Evolutionary conservation across 2,329 filamentous ascomycete genomes (phyloP), one percentile per base, ranked within the genome.

Genomic region (Arthrobotrys iridis): DNA sequence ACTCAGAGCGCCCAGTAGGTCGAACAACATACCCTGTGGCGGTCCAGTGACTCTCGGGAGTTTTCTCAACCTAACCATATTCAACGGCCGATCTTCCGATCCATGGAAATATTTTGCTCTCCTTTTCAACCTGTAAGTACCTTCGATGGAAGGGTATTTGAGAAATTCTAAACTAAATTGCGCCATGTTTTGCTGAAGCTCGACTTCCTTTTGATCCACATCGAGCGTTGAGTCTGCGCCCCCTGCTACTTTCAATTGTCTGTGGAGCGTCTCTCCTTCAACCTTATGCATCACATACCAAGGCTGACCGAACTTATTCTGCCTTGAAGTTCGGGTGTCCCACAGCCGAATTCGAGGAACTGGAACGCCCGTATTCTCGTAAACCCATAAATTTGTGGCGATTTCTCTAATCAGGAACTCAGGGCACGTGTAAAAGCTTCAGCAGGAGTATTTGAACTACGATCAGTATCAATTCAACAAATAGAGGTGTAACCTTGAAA

Each of bases 251-350:
- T 20, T 4, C 4, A 45, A 8, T 22, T 64, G 58, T 4, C 11
- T 26, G 4, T 58, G 10, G 28, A 72, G n/a, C 0, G 48, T 59
- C 30, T 26, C 26, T 4, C 70, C 62, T n/a, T 35, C 50, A 26
- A 58, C 15, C 28, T 55, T 62, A 7, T 74, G 33, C 62, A 67
- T 67, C 1, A 74, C 52, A 22, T 67, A 74, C 70, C 70, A 74
- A 15, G 70, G 62, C 35, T 66, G 43, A 13, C 70, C 70, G 13
- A 74, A 74, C 24, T 50, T 40, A 30, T 74, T 71, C 18, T n/a
- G 1, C 13, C 13, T 46, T n/a, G 52, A 62, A 3, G 45, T 67
- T 5, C 70, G 52, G 20, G 60, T 40, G 24, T 74, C 62, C 62
- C 70, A 74, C 2, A 74, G 46, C n/a, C 70, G 55, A 6, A 74